Evolutionary conservation across 305 asterid genomes (phyloP).

Genomic region (Fraxinus baroniana): DNA sequence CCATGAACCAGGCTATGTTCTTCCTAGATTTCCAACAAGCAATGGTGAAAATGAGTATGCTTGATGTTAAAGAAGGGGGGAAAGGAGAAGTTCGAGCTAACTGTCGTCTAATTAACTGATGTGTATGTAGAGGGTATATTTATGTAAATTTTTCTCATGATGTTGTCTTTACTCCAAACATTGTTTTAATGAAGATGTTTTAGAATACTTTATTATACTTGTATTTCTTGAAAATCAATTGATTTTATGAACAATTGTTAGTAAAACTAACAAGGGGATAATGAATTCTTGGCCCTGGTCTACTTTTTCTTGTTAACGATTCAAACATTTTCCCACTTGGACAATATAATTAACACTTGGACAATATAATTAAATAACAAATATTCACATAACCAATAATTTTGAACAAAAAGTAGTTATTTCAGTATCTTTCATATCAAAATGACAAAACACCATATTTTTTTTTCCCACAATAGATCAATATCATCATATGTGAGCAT

Average conservation of each 20-base stretch:
- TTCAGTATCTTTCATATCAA: neutral
- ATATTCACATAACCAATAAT: neutral
- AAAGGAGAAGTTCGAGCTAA: conserved; percentile 66
- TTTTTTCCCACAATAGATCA: neutral
- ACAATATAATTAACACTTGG: too few relatives aligned
- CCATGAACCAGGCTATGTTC: conserved; percentile 75
- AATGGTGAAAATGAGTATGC: conserved; percentile 67
- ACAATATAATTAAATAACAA: neutral
- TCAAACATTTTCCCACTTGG: neutral
- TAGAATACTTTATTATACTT: neutral
- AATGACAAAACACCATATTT: neutral
- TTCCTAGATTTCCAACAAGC: conserved; percentile 78
- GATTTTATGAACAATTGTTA: neutral
- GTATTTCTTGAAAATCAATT: neutral
- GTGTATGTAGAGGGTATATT: neutral
- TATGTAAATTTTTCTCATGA: neutral
- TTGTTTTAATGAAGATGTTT: neutral
- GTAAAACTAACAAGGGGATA: neutral
- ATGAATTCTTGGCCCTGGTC: neutral
- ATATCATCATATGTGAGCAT: neutral
- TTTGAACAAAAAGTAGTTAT: too few relatives aligned
- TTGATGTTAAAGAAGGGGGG: conserved; percentile 66
- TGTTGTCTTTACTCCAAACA: neutral
- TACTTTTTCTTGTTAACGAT: neutral
- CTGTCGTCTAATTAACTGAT: conserved; percentile 58